A percentile compares a stretch with the other conserved stretches of the same genome.
phyloP scores from a whole-genome alignment of 176 grass and related monocot genomes.

The Aegilops speltoides region DNA sequence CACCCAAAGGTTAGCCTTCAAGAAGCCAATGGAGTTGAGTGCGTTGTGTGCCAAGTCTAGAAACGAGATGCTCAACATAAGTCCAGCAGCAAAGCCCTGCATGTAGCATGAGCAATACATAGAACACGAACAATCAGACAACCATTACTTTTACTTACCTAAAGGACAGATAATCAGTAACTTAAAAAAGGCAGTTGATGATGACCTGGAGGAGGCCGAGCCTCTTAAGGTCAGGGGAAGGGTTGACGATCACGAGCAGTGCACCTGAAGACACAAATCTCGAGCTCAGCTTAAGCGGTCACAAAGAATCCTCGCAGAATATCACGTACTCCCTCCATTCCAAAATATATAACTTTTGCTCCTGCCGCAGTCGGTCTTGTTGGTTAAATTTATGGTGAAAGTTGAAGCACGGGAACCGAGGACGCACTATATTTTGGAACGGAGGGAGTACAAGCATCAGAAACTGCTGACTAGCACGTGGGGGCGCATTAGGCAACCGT shows the following conservation, averaged over 20 bases:
- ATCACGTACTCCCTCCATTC: no score
- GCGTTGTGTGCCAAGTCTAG: conserved; percentile 95
- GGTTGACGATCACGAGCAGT: conserved; percentile 75
- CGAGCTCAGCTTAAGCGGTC: neutral
- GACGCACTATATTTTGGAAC: no score
- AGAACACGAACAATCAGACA: conserved; percentile 8
- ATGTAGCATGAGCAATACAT: conserved; percentile 8
- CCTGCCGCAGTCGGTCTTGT: no score
- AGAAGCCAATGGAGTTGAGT: conserved; percentile 93
- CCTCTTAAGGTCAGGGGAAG: conserved; percentile 76
- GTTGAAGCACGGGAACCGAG: no score
- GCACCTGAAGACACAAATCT: conserved; percentile 56
- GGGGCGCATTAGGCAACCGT: neutral
- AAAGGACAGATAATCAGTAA: neutral
- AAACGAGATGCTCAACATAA: conserved; percentile 98
- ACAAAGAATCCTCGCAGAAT: neutral
- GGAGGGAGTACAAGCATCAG: neutral
- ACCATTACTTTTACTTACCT: neutral
- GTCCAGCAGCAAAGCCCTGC: conserved; percentile 91
- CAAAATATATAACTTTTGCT: no score
- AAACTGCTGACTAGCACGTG: neutral
- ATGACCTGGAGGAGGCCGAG: conserved; percentile 88
- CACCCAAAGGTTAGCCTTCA: conserved; percentile 96
- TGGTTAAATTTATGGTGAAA: no score
- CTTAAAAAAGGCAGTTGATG: neutral